phyloP scores from a whole-genome alignment of 2,329 filamentous ascomycete genomes.

The Biscogniauxia sp. region DNA sequence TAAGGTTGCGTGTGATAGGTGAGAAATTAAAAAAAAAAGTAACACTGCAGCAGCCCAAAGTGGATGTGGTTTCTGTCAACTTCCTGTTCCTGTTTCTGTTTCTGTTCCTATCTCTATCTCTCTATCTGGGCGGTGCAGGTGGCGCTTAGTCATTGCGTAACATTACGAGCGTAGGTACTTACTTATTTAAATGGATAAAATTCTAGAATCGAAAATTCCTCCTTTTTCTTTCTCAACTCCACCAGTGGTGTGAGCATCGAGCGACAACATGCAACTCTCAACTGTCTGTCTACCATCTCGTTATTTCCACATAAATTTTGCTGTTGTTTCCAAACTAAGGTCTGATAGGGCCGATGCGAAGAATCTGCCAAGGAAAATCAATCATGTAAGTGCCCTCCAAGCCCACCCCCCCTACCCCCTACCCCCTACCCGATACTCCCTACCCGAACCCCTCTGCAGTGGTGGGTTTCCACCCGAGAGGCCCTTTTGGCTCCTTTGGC shows the following conservation, averaged over 20 bases:
- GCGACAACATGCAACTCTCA: background rate
- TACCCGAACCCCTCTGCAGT: background rate
- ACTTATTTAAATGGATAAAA: background rate
- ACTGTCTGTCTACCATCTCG: background rate
- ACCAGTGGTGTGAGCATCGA: background rate
- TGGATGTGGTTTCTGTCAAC: no score
- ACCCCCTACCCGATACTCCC: background rate
- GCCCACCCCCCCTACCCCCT: background rate
- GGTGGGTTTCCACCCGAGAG: background rate
- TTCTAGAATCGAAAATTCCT: background rate
- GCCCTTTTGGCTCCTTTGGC: no score
- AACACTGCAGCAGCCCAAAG: no score
- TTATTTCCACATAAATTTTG: background rate
- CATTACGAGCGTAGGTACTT: background rate
- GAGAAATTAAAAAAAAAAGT: no score
- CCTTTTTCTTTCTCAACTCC: background rate
- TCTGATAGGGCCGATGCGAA: background rate
- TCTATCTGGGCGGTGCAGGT: no score
- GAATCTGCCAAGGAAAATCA: background rate
- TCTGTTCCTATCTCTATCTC: no score
- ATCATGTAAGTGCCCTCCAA: no score
- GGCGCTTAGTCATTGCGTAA: background rate
- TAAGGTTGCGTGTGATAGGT: no score
- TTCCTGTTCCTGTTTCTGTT: no score
- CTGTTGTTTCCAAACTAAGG: background rate